Base-by-base conservation (phyloP, 106 monocot genomes). In the Acorus gramineus region DNA sequence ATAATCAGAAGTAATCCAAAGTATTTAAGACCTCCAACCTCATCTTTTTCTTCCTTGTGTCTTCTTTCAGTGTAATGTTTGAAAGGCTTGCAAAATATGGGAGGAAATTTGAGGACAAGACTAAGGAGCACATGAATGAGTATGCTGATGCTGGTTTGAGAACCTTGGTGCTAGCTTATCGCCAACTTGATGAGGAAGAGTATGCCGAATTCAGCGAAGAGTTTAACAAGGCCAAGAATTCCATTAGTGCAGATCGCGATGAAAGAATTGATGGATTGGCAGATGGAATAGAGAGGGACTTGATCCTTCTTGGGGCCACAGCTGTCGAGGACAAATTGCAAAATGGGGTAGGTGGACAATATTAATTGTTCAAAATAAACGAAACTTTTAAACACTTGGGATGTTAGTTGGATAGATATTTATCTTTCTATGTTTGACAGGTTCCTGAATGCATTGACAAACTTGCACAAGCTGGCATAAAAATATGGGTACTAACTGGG, bases 401-500 rank as follows among this genome's bases (percentile, higher is more conserved):
- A 28, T 28, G 28, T 28, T 28, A 28, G 28, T 28, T 28, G 28
- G 28, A 28, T 28, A 28, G 28, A 28, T 28, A 28, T 50, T 47
- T 46, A 4, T 47, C 57, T 51, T 11, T 7, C 4, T 42, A 28
- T 28, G 7, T 69, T 55, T 10, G 44, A 50, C 67, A 95, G 95
- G 95, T 98, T 14, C 96, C 90, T 58, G 96, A 91, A 73, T 98
- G 96, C 69, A 98, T 98, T 47, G 91, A 98, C 73, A 98, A 91
- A 51, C 73, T 98, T 53, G 85, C 96, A 46, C 91, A 91, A 78
- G 96, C 96, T 44, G 91, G 91, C 62, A 91, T 98, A 58, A 98
- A 91, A 70, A 79, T 98, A 56, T 98, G 96, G 96, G 91, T 98
- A 42, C 68, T 98, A 50, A 98, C 91, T 10, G 91, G 96, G 52